Conservation (phyloP, 2,329 filamentous ascomycete genomes). For the Immersiporthe knoxdaviesiana region DNA sequence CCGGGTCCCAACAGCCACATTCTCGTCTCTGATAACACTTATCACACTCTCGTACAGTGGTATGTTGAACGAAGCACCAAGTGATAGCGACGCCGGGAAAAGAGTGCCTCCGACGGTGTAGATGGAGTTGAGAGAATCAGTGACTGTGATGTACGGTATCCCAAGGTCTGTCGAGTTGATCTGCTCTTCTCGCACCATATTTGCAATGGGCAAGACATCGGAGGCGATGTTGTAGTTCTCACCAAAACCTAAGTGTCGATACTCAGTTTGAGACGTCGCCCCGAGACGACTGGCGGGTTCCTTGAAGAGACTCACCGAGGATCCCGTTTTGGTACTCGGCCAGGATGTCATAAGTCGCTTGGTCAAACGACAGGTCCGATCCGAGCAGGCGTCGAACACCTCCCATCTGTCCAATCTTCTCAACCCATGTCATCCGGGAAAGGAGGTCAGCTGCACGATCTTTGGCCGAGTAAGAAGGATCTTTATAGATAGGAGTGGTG, state of each 20-base stretch:
- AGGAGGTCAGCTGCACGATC: conserved; percentile 30
- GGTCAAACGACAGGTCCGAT: conserved; percentile 25
- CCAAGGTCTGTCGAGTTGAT: conserved; percentile 31
- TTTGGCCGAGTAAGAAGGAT: conserved; percentile 6
- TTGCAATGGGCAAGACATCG: conserved; percentile 36
- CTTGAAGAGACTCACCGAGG: conserved; percentile 23
- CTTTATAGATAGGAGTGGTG: not conserved
- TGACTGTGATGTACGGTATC: conserved; percentile 35
- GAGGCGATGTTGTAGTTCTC: conserved; percentile 37
- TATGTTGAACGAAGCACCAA: conserved; percentile 39
- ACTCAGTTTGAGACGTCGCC: not conserved
- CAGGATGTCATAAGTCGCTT: conserved; percentile 26
- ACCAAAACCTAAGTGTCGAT: conserved; percentile 33
- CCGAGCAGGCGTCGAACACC: conserved; percentile 26
- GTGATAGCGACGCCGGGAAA: conserved; percentile 38
- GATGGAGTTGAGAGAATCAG: conserved; percentile 39
- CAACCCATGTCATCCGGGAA: conserved; percentile 29
- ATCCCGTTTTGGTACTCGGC: conserved; percentile 28
- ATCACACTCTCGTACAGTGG: conserved; percentile 37
- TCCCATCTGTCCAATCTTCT: conserved; percentile 31
- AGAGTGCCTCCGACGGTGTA: conserved; percentile 38
- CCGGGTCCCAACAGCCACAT: conserved; percentile 37
- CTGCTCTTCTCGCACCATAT: conserved; percentile 33
- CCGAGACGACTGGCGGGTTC: not conserved
- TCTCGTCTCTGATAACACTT: conserved; percentile 38